These are phyloP conservation scores for Capsicum chinense DNA, from an alignment of 257 asterid genomes.

Conservation along the genomic window DNA sequence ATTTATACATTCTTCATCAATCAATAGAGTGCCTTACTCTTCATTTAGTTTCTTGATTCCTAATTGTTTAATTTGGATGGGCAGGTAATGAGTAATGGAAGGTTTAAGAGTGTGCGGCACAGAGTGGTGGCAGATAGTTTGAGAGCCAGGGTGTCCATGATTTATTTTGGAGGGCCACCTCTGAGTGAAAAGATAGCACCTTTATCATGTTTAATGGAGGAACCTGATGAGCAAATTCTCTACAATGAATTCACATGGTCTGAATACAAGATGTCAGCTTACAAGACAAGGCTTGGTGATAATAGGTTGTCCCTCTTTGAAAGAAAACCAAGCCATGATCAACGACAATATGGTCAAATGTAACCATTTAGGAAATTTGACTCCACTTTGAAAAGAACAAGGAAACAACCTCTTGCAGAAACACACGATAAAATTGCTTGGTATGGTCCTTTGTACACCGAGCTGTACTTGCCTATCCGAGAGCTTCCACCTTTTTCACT, in stretches of 20 bases:
- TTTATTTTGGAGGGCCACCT: conserved; percentile 31
- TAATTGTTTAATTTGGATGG: background rate
- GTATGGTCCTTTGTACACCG: no score
- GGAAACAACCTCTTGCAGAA: no score
- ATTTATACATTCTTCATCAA: no score
- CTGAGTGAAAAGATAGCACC: conserved; percentile 26
- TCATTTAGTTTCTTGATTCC: no score
- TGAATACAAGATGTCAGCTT: conserved; percentile 29
- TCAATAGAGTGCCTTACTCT: no score
- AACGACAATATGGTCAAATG: background rate
- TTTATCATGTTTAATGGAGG: conserved; percentile 18
- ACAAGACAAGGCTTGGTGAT: conserved; percentile 27
- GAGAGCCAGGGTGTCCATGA: conserved; percentile 24
- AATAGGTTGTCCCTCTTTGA: conserved; percentile 21
- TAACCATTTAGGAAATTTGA: background rate
- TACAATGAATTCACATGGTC: conserved; percentile 30
- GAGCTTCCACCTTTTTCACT: no score
- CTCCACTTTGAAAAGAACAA: no score
- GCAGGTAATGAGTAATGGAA: conserved; percentile 24
- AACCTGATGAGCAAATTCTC: background rate
- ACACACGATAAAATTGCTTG: no score
- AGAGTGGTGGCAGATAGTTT: background rate
- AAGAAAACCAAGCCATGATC: background rate
- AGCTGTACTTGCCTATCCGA: no score
- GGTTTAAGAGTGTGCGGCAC: conserved; percentile 22